phyloP scores from a whole-genome alignment of 371 early-diverging fungal species.

The Mortierella sp. region DNA sequence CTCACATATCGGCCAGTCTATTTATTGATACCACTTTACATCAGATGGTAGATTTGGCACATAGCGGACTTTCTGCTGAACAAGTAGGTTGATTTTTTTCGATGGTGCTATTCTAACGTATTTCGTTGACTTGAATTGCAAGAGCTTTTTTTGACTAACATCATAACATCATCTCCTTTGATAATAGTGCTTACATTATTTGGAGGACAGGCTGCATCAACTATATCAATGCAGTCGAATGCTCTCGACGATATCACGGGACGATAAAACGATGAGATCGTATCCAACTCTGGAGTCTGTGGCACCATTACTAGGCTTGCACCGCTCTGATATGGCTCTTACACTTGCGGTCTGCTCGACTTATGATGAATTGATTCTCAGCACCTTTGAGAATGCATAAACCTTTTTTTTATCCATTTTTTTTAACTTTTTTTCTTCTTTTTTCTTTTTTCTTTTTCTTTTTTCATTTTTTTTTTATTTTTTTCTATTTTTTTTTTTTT shows the following conservation, averaged over 20 bases:
- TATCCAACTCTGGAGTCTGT: slow-evolving; percentile 36
- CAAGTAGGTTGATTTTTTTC: slow-evolving; percentile 16
- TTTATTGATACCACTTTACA: slow-evolving; percentile 44
- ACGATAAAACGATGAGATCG: slow-evolving; percentile 19
- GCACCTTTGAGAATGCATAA: slow-evolving; percentile 11
- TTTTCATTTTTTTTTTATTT: not conserved
- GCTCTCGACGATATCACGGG: slow-evolving; percentile 25
- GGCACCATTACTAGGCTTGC: slow-evolving; percentile 45
- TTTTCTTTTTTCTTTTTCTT: not conserved
- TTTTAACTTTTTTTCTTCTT: not conserved
- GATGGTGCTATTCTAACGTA: no score
- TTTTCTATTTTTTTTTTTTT: not conserved
- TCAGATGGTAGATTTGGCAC: slow-evolving; percentile 31
- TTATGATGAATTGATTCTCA: slow-evolving; percentile 35
- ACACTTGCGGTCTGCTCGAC: slow-evolving; percentile 42
- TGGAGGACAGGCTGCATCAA: slow-evolving; percentile 46
- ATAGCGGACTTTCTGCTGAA: slow-evolving; percentile 38
- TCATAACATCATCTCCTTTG: not conserved
- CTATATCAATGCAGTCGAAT: slow-evolving; percentile 45
- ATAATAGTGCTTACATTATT: slow-evolving; percentile 35
- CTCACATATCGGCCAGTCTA: slow-evolving; percentile 25
- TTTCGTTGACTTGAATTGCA: no score
- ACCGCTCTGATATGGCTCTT: slow-evolving; percentile 48
- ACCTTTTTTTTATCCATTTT: slow-evolving; percentile 2
- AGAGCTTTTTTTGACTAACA: not conserved